These are phyloP conservation scores for Russula sp. DNA, from an alignment of 768 basidiomycete genomes.

Conservation along the genomic window DNA sequence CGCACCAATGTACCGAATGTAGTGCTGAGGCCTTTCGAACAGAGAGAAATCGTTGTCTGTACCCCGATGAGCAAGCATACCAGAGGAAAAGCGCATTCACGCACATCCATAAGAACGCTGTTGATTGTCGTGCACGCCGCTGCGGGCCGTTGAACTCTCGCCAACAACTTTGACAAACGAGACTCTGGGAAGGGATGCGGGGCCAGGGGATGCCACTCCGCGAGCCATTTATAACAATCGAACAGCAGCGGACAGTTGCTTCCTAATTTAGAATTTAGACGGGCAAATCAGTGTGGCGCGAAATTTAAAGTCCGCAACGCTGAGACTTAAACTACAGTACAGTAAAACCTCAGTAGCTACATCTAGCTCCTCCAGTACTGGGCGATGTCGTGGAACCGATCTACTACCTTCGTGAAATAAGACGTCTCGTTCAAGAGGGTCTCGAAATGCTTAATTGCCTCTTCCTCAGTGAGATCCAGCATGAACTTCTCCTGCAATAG, in stretches of 20 bases:
- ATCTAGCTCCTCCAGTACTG: conserved; percentile 78
- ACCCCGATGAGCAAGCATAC: conserved; percentile 10
- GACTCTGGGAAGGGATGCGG: conserved; percentile 25
- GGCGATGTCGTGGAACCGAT: conserved; percentile 87
- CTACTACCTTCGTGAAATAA: conserved; percentile 88
- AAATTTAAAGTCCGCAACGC: background rate
- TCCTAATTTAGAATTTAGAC: background rate
- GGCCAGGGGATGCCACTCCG: conserved; percentile 34
- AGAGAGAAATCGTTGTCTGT: conserved; percentile 63
- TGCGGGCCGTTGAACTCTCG: conserved; percentile 39
- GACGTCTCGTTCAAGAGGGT: conserved; percentile 89
- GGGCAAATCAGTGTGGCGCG: background rate
- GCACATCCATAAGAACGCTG: conserved; percentile 36
- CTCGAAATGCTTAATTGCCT: conserved; percentile 97
- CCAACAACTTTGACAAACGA: conserved; percentile 12
- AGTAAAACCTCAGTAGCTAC: no score
- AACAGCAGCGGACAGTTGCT: background rate
- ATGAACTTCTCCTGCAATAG: conserved; percentile 97
- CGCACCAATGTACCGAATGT: conserved; percentile 87
- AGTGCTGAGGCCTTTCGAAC: conserved; percentile 74
- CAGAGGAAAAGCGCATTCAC: conserved; percentile 28
- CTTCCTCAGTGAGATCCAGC: conserved; percentile 89
- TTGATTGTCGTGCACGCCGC: conserved; percentile 58
- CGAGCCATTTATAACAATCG: conserved; percentile 33
- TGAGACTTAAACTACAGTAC: no score